A percentile compares a stretch with the other conserved stretches of the same genome.
These are phyloP conservation scores for Hypoxylon subgilvum DNA, from an alignment of 495 filamentous ascomycete genomes.

Conservation along the genomic window DNA sequence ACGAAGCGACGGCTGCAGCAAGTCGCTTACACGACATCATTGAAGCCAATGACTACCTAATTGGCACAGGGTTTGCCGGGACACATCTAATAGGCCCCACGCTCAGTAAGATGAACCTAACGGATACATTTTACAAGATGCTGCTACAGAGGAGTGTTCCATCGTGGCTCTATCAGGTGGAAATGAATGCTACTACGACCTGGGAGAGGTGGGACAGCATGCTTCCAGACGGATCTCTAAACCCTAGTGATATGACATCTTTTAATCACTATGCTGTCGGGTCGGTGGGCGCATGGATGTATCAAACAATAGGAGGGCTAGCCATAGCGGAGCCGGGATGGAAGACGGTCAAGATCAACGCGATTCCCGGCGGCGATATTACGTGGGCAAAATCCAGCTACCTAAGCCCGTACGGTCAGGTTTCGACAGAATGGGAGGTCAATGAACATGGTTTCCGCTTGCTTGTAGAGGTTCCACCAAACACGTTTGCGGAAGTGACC, in stretches of 20 bases:
- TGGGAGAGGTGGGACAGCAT: constrained; percentile 66
- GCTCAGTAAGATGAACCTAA: constrained; percentile 46
- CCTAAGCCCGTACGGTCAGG: constrained; percentile 38
- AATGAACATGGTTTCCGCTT: constrained; percentile 36
- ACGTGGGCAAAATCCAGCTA: constrained; percentile 39
- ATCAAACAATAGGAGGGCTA: constrained; percentile 41
- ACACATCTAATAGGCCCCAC: constrained; percentile 57
- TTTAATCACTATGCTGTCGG: constrained; percentile 54
- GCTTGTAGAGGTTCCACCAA: constrained; percentile 39
- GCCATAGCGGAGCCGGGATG: constrained; percentile 44
- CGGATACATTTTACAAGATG: constrained; percentile 44
- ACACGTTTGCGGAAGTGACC: constrained; percentile 28
- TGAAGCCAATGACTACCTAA: constrained; percentile 48
- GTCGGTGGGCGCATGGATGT: constrained; percentile 45
- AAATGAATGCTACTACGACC: constrained; percentile 59
- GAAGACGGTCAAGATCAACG: constrained; percentile 39
- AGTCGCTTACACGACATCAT: constrained; percentile 48
- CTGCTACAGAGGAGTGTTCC: constrained; percentile 45
- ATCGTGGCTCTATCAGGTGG: constrained; percentile 60
- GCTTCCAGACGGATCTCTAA: constrained; percentile 55
- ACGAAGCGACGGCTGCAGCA: constrained; percentile 33
- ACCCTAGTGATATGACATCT: constrained; percentile 60
- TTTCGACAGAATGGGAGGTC: constrained; percentile 34
- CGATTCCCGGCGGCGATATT: constrained; percentile 41
- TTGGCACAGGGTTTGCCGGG: constrained; percentile 62